phyloP scores from a whole-genome alignment of 2,329 filamentous ascomycete genomes.

The Talaromyces sp. region DNA sequence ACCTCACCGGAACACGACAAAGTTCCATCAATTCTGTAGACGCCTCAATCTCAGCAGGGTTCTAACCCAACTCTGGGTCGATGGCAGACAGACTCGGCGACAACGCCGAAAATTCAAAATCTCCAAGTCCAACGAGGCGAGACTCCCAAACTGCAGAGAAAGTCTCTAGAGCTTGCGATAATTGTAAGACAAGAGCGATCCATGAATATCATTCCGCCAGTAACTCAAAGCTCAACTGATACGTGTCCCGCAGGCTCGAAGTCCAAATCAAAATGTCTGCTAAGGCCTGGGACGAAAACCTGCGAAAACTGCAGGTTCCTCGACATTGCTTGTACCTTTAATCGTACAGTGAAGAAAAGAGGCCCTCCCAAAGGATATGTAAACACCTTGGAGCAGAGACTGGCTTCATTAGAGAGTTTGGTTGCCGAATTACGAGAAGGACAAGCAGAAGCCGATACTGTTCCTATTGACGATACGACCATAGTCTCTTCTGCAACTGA shows the following conservation, averaged over 20 bases:
- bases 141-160: conserved; percentile 17
- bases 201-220: no score
- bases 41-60: not conserved
- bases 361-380: conserved; percentile 19
- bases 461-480: conserved; percentile 3
- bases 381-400: conserved; percentile 17
- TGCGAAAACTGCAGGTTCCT: conserved; percentile 18
- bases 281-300: conserved; percentile 15
- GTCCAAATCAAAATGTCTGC: conserved; percentile 18
- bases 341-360: conserved; percentile 17
- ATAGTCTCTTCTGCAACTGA: not conserved
- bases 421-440: conserved; percentile 10
- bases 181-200: conserved; percentile 9
- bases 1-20: not conserved
- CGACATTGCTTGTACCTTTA: conserved; percentile 17
- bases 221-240: not conserved
- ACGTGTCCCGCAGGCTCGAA: conserved; percentile 8
- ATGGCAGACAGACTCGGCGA: not conserved
- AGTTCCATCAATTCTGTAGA: not conserved
- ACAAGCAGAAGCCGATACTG: conserved; percentile 1
- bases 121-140: conserved; percentile 4
- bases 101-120: conserved; percentile 1
- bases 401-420: conserved; percentile 12
- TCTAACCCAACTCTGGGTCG: not conserved
- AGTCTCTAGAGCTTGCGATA: conserved; percentile 18